Conservation (phyloP, 352 stramenopile genomes). For the Stramenopiles sp. region DNA sequence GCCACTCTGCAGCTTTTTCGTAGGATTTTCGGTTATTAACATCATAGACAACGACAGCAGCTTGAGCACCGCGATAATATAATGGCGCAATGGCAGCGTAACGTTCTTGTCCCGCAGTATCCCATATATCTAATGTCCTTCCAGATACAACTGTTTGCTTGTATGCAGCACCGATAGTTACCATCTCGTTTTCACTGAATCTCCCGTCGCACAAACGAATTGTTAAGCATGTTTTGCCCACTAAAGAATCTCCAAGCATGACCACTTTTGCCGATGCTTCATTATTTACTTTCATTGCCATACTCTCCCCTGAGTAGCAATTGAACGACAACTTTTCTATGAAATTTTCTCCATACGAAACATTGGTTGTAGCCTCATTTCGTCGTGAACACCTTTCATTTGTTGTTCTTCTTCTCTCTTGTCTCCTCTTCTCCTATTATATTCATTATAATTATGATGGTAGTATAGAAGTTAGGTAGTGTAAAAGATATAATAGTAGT, state of each 20-base stretch:
- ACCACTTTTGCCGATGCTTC: neutral
- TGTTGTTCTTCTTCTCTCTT: too few species aligned
- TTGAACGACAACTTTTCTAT: too few species aligned
- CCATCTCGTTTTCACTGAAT: neutral
- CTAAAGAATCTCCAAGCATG: neutral
- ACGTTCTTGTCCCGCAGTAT: neutral
- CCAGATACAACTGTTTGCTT: neutral
- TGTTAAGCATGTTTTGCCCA: neutral
- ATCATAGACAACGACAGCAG: neutral
- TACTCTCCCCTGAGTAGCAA: too few species aligned
- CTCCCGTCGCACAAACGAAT: neutral
- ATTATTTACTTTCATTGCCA: too few species aligned
- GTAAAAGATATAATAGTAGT: too few species aligned
- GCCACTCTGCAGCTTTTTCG: neutral
- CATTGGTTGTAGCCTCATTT: too few species aligned
- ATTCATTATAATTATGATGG: too few species aligned
- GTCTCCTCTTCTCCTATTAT: too few species aligned
- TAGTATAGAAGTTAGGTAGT: too few species aligned
- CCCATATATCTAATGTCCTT: neutral
- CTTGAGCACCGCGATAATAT: neutral
- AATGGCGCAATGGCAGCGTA: neutral
- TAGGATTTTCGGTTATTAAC: neutral
- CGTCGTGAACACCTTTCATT: too few species aligned
- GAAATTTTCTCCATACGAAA: too few species aligned
- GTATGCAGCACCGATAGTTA: neutral